These are phyloP conservation scores for Lojkania enalia DNA, from an alignment of 2,329 filamentous ascomycete genomes.

Conservation along the genomic window DNA sequence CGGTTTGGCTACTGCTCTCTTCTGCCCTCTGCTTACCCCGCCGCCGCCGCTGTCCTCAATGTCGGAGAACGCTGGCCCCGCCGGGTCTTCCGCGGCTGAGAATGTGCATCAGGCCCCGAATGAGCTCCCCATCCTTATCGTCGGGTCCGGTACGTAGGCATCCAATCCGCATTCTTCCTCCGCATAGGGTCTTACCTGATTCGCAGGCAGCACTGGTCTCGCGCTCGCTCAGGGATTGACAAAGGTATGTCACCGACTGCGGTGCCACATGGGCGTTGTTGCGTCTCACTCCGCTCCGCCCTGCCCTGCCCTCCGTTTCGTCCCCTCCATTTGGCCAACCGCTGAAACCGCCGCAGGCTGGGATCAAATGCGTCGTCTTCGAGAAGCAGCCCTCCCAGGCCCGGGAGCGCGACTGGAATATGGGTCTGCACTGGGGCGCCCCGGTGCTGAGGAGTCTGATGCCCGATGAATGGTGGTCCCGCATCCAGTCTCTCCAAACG, in stretches of 20 bases:
- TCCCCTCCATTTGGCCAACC: neutral
- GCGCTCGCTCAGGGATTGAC: conserved; percentile 42
- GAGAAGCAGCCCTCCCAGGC: conserved; percentile 57
- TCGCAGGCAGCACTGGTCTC: conserved; percentile 40
- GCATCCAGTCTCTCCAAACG: conserved; percentile 54
- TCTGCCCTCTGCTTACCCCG: neutral
- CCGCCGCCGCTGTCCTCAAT: neutral
- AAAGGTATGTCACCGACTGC: conserved; percentile 29
- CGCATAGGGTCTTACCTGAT: conserved; percentile 17
- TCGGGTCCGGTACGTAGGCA: conserved; percentile 18
- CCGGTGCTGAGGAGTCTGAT: conserved; percentile 57
- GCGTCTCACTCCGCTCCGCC: neutral
- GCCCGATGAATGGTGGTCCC: conserved; percentile 56
- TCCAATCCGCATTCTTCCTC: neutral
- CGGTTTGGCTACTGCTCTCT: neutral
- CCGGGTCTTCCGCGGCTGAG: no score
- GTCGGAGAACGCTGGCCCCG: neutral
- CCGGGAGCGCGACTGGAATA: conserved; percentile 62
- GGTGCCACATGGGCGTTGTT: conserved; percentile 5
- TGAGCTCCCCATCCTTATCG: conserved; percentile 19
- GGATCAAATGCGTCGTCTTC: conserved; percentile 55
- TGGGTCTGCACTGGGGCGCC: conserved; percentile 67
- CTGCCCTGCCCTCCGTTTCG: neutral
- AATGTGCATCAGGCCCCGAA: neutral
- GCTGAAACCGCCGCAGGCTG: conserved; percentile 23